phyloP scores from a whole-genome alignment of 2,329 filamentous ascomycete species.

The Talaromyces rugulosus region DNA sequence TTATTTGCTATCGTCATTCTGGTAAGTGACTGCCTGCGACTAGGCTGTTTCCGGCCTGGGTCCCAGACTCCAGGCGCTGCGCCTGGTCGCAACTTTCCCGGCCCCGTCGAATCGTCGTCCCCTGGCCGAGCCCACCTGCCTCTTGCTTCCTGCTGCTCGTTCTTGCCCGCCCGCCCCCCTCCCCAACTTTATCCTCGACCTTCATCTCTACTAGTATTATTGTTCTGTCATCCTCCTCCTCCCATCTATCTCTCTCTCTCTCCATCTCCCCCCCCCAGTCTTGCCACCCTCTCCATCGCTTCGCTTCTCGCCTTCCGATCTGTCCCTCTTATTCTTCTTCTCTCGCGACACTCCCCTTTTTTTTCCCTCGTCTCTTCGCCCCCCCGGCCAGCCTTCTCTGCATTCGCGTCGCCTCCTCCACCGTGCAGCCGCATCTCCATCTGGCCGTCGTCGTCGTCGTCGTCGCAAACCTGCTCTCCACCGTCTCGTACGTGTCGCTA shows the following conservation, averaged over 20 bases:
- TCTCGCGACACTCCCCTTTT: neutral
- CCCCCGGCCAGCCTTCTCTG: neutral
- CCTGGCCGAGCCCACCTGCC: constrained; percentile 1
- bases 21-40: neutral
- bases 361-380: neutral
- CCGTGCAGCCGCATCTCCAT: neutral
- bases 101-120: constrained; percentile 13
- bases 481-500: constrained; percentile 5
- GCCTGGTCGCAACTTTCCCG: neutral
- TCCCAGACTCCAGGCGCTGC: neutral
- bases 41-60: neutral
- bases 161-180: constrained; percentile 10
- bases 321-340: neutral
- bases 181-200: constrained; percentile 20
- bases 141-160: constrained; percentile 10
- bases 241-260: constrained; percentile 8
- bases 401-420: neutral
- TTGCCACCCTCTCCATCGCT: neutral
- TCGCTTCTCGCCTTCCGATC: neutral
- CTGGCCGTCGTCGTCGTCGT: neutral
- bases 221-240: constrained; percentile 14
- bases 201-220: constrained; percentile 4
- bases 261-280: constrained; percentile 14
- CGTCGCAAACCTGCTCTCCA: neutral
- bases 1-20: neutral